A percentile compares a stretch with the other conserved stretches of the same genome.
Evolutionary conservation across 2,329 filamentous ascomycete species (phyloP).

Genomic region (Fusarium circinatum): DNA sequence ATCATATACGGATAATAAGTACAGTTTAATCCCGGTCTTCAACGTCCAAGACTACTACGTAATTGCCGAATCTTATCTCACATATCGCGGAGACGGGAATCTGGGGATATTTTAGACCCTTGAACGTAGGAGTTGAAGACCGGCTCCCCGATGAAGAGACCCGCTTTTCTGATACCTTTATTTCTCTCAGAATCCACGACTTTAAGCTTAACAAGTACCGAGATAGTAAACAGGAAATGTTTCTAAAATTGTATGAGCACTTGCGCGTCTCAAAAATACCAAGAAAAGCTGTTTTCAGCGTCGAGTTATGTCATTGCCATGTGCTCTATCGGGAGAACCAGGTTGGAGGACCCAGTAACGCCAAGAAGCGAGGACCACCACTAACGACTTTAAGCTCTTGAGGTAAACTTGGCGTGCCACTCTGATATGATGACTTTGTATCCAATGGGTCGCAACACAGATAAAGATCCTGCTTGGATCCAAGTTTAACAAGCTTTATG

Average conservation of each 20-base stretch:
- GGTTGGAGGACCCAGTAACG: constrained; percentile 1
- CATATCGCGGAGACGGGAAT: neutral
- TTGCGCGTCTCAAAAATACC: neutral
- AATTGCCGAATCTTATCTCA: neutral
- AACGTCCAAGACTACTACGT: neutral
- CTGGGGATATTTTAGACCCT: neutral
- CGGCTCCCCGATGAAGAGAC: neutral
- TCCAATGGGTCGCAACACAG: neutral
- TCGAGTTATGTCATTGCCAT: neutral
- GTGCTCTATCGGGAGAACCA: neutral
- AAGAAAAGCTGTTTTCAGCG: neutral
- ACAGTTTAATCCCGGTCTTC: neutral
- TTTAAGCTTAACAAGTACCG: neutral
- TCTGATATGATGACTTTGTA: too few relatives aligned
- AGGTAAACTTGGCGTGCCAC: neutral
- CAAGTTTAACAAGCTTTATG: too few relatives aligned
- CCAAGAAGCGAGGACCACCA: neutral
- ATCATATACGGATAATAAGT: neutral
- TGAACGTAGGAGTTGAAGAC: neutral
- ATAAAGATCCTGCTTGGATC: too few relatives aligned
- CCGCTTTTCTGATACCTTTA: neutral
- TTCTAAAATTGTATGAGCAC: rapidly evolving
- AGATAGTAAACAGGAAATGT: rapidly evolving
- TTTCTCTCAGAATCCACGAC: neutral
- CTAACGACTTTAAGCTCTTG: constrained; percentile 13